phyloP scores from a whole-genome alignment of 129 eudicot genomes.

The Artemisia argyi region DNA sequence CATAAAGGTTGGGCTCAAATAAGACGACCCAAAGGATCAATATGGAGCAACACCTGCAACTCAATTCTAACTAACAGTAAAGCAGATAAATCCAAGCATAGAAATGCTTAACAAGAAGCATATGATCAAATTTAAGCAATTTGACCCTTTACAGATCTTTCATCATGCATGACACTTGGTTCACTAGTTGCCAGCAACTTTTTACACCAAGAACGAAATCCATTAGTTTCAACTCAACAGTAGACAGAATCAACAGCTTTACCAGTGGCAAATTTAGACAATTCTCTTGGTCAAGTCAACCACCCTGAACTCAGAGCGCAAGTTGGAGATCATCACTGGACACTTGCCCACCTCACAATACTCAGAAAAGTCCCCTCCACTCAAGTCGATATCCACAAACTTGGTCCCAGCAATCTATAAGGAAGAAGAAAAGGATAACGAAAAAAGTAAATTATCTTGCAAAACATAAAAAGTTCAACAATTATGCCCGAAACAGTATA shows the following conservation, averaged over 20 bases:
- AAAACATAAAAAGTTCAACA: not conserved
- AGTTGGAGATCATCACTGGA: conserved; percentile 85
- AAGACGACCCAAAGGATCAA: not conserved
- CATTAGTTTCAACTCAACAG: conserved; percentile 6
- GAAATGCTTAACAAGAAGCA: not conserved
- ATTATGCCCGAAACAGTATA: not conserved
- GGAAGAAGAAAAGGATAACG: not conserved
- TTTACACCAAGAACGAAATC: conserved; percentile 9
- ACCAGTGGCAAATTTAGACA: not conserved
- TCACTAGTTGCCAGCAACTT: conserved; percentile 8
- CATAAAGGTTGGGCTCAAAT: not conserved
- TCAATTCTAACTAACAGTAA: not conserved
- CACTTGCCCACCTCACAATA: conserved; percentile 83
- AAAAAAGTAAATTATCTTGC: not conserved
- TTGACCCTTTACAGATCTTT: conserved; percentile 4
- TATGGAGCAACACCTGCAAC: not conserved
- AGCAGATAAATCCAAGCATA: not conserved
- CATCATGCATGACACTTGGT: conserved; percentile 6
- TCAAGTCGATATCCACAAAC: conserved; percentile 71
- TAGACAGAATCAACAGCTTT: not conserved
- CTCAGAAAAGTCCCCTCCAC: conserved; percentile 76
- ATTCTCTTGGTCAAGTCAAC: conserved; percentile 29
- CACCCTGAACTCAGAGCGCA: conserved; percentile 57
- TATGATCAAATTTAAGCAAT: conserved; percentile 21
- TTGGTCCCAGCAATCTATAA: conserved; percentile 70